Evolutionary conservation across 2,329 filamentous ascomycete genomes (phyloP), one percentile per base, ranked within the genome.

Genomic region (Fusarium ambrosium): DNA sequence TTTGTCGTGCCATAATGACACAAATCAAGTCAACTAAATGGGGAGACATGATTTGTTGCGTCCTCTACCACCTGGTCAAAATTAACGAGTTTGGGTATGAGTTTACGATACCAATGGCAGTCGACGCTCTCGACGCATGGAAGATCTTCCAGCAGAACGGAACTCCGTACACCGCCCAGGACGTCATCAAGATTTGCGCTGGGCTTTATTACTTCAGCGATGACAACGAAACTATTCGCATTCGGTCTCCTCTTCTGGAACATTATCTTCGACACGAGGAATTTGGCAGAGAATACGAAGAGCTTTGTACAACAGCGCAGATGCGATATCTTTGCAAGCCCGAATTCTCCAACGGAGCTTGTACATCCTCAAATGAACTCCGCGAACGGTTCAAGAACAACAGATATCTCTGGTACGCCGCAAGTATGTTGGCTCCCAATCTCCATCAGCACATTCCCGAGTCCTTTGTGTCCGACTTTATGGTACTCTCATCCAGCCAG

Each of bases 351-450:
- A 9, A 4, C 13, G 55, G 64, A 14, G 55, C 53, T 32, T 66
- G 55, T 10, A 18, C 22, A 53, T 51, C 64, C 14, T 61, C 64
- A n/a, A 16, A n/a, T 3, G 41, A 45, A 13, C 55, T 66, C 16
- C 59, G 32, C 6, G 32, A 53, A 4, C 55, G 64, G 16, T 22
- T 66, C 4, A 22, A n/a, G 14, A 53, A 53, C 11, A 24, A 66
- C 22, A 53, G 41, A n/a, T 66, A 66, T 61, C 41, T 66, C 41
- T 61, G 55, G 64, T 66, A 66, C 64, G 64, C 55, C 1, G 64
- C 64, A 1, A 51, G 22, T 2, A 61, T 41, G 43, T 36, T 66
- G 4, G 43, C 55, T 11, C 16, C 32, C 1, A 51, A 11, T 10
- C 55, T 66, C 8, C 22, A 34, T 10, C 22, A 24, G 3, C 16